These are phyloP conservation scores for Cryptosporidium meleagridis DNA, from an alignment of 169 alveolate species.

Conservation along the genomic window DNA sequence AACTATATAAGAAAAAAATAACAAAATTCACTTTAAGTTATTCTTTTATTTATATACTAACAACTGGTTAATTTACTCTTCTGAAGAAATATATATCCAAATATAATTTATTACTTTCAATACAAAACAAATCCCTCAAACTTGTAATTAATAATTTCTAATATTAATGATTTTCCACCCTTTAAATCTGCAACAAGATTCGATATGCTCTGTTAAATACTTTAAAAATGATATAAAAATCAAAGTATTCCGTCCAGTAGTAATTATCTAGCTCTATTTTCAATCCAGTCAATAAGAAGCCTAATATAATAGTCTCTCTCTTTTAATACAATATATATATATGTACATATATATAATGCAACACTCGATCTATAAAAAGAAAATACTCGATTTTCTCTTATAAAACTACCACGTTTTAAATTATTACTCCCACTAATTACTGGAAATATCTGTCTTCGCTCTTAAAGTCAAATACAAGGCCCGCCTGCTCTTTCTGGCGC, in stretches of 20 bases:
- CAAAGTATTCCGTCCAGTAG: neutral
- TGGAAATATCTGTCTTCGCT: constrained; percentile 15
- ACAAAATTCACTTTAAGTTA: neutral
- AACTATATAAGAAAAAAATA: neutral
- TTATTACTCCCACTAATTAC: neutral
- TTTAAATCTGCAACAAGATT: neutral
- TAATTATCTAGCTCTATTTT: neutral
- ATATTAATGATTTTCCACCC: neutral
- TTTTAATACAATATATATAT: no score
- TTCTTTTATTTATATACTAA: no score
- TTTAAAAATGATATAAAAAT: no score
- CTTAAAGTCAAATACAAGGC: neutral
- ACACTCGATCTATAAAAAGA: neutral
- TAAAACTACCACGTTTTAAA: neutral
- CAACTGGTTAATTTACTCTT: no score
- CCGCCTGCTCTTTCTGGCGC: neutral
- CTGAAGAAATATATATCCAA: neutral
- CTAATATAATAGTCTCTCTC: neutral
- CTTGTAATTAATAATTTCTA: neutral
- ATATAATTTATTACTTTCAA: no score
- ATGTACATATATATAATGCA: neutral
- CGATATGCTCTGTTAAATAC: neutral
- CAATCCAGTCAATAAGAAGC: neutral
- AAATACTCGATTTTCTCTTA: neutral
- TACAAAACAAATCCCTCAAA: neutral